These are phyloP conservation scores for Chlorella sorokiniana DNA, from an alignment of 139 green algal species.

Conservation along the genomic window DNA sequence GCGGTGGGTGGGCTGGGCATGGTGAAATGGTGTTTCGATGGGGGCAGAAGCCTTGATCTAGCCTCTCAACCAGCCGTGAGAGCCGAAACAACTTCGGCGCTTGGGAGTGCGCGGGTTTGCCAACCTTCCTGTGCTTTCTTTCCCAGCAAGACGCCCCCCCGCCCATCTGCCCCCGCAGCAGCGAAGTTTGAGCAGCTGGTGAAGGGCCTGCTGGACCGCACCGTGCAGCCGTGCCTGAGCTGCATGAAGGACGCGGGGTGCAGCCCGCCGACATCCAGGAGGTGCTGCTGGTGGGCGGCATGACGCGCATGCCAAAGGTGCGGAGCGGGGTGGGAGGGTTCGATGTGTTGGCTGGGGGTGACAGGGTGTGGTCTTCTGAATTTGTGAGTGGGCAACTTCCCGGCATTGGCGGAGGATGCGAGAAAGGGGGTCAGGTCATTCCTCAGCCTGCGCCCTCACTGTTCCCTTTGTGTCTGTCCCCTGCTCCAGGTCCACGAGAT, in stretches of 20 bases:
- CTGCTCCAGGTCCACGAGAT: slow-evolving; percentile 75
- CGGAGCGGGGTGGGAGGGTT: not conserved
- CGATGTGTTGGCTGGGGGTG: not conserved
- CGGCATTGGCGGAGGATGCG: too few relatives aligned
- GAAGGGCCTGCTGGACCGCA: slow-evolving; percentile 88
- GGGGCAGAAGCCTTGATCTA: too few relatives aligned
- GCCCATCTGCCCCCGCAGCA: not conserved
- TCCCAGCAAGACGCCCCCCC: not conserved
- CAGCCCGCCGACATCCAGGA: slow-evolving; percentile 90
- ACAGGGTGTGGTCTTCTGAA: not conserved
- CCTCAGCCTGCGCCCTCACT: not conserved
- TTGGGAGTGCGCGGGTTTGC: not conserved
- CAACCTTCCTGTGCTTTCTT: not conserved
- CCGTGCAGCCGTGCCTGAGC: slow-evolving; percentile 90
- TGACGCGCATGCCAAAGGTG: slow-evolving; percentile 99
- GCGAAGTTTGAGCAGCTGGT: slow-evolving; percentile 92
- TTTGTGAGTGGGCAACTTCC: too few relatives aligned
- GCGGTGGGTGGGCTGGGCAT: slow-evolving; percentile 1
- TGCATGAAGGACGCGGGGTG: slow-evolving; percentile 90
- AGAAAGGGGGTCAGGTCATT: too few relatives aligned
- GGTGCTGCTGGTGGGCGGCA: slow-evolving; percentile 97
- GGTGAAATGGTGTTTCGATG: not conserved
- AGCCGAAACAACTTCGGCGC: not conserved
- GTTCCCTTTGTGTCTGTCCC: not conserved
- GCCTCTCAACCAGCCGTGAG: too few relatives aligned